These are phyloP conservation scores for Teunomyces stri DNA, from an alignment of 805 yeast genomes.

Conservation along the genomic window DNA sequence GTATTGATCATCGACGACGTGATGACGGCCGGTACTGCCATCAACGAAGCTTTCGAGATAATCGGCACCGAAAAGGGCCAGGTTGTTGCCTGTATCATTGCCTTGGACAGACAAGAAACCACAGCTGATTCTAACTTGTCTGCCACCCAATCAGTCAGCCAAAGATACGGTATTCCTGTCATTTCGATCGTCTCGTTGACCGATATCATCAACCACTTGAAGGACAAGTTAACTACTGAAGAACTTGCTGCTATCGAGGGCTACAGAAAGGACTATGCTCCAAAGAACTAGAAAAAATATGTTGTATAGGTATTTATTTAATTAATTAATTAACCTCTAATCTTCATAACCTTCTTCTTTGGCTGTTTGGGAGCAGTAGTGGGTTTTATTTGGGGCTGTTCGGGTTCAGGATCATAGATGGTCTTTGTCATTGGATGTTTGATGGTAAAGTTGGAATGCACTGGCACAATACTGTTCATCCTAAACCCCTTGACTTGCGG, in stretches of 20 bases:
- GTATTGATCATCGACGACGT: constrained; percentile 93
- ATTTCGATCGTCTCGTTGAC: constrained; percentile 72
- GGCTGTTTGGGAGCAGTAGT: constrained; percentile 43
- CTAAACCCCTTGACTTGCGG: constrained; percentile 84
- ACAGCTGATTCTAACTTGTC: constrained; percentile 62
- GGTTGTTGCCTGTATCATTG: constrained; percentile 83
- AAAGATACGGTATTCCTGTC: constrained; percentile 77
- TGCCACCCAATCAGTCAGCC: constrained; percentile 78
- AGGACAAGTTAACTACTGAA: constrained; percentile 53
- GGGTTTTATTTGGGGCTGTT: constrained; percentile 20
- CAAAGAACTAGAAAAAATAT: constrained; percentile 19
- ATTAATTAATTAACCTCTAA: constrained; percentile 43
- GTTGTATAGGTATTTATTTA: too few species aligned
- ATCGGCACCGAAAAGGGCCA: constrained; percentile 66
- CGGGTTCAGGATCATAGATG: constrained; percentile 56
- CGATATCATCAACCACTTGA: constrained; percentile 68
- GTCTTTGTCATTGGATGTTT: constrained; percentile 80
- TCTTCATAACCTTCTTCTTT: constrained; percentile 59
- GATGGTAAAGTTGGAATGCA: constrained; percentile 74
- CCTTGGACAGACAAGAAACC: constrained; percentile 94
- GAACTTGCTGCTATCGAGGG: constrained; percentile 57
- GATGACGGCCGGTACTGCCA: constrained; percentile 98
- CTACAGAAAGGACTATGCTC: constrained; percentile 53
- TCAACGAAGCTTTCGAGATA: constrained; percentile 86
- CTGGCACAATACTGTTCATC: constrained; percentile 87